A percentile compares a stretch with the other conserved stretches of the same genome.
phyloP scores from a whole-genome alignment of 352 stramenopile genomes.

The Phytophthora palmivora region DNA sequence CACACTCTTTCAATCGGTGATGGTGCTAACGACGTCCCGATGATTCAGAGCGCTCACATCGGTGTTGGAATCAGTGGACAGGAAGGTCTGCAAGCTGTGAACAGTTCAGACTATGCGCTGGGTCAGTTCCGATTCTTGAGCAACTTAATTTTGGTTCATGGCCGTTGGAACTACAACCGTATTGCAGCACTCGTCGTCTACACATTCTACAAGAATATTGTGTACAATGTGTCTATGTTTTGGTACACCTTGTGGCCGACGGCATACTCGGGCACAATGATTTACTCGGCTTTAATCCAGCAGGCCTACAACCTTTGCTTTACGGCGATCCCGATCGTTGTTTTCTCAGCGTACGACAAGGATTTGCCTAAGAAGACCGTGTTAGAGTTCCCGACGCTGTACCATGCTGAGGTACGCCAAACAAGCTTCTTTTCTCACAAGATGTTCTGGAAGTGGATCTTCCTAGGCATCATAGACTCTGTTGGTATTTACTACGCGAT shows the following conservation, averaged over 20 bases:
- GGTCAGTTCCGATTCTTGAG: constrained; percentile 86
- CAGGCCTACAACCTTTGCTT: constrained; percentile 97
- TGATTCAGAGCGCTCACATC: constrained; percentile 92
- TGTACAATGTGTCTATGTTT: constrained; percentile 92
- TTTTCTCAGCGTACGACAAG: constrained; percentile 83
- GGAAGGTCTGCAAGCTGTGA: constrained; percentile 97
- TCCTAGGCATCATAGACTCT: constrained; percentile 79
- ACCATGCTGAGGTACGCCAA: constrained; percentile 64
- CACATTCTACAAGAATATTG: constrained; percentile 94
- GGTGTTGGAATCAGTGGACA: constrained; percentile 96
- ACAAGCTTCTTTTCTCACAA: constrained; percentile 74
- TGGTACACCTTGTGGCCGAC: constrained; percentile 88
- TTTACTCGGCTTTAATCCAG: constrained; percentile 88
- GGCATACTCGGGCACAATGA: constrained; percentile 92
- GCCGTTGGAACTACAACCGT: constrained; percentile 89
- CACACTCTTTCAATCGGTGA: constrained; percentile 93
- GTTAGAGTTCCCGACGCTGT: constrained; percentile 70
- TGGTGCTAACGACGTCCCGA: constrained; percentile 91
- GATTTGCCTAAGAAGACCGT: constrained; percentile 76
- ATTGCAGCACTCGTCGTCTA: constrained; percentile 90
- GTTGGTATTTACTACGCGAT: constrained; percentile 76
- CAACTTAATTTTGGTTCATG: constrained; percentile 80
- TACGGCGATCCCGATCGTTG: constrained; percentile 93
- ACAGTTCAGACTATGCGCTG: constrained; percentile 87
- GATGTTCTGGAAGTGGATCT: constrained; percentile 91